Base-by-base conservation (phyloP, 2,329 filamentous ascomycete genomes). In the Hansfordia pulvinata region DNA sequence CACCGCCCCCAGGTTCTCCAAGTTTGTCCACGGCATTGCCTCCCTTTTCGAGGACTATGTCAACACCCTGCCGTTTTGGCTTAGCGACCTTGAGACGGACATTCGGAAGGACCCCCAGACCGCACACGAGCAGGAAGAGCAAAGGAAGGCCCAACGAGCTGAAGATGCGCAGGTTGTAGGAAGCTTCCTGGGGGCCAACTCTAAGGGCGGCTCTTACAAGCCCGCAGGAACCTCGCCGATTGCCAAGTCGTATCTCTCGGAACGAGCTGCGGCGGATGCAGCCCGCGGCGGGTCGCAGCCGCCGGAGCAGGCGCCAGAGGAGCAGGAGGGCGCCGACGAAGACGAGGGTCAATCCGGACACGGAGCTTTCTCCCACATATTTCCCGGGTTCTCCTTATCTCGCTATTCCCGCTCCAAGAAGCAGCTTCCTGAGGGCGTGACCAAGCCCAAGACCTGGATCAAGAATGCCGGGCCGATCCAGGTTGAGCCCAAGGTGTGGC, bases 401-500 rank as follows among this genome's bases (percentile, higher is more conserved):
- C 80, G 82, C 39, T 86, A 85, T 49, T 75, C 78, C 16, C 57
- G 57, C 37, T 60, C 64, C 24, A 63, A 62, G 40, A 59, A 66
- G 16, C 55, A 64, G 27, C 62, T 96, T 3, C 90, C 90, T 1
- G 80, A 85, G 15, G 90, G 90, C 17, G 83, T 98, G n/a, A 70
- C 70, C 13, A 76, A 92, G 46, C 90, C 90, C 2, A 72, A 69
- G 7, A 66, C 74, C 37, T 92, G 88, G 76, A 82, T 98, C 62
- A 98, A 98, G 60, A 92, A 98, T 53, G 70, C 79, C 18, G 88
- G 90, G 3, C 81, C 85, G 19, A 69, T 96, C 37, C 80, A 85
- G 47, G 84, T 98, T 30, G 90, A 98, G 58, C 85, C 84, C 34
- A 98, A 98, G 56, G 88, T 98, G 17, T 98, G 90, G 88, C 76